Evolutionary conservation across 1,139 yeast species (phyloP).

Genomic region (Arxiozyma heterogenica): DNA sequence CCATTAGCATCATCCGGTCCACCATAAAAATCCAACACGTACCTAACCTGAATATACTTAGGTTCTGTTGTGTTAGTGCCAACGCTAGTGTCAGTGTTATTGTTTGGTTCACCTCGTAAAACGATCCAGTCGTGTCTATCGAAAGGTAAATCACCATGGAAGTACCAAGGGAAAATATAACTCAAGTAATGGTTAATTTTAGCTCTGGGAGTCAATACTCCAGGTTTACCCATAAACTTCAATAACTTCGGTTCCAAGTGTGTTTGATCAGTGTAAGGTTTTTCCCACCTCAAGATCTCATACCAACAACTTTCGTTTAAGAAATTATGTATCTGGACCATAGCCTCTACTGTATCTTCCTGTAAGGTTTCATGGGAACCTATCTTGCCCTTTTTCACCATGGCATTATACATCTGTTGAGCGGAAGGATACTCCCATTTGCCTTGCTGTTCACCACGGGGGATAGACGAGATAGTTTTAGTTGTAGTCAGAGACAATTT

Average conservation of each 20-base stretch:
- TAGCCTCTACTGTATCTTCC: constrained; percentile 90
- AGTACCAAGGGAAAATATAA: constrained; percentile 60
- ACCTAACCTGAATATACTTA: constrained; percentile 60
- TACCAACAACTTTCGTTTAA: constrained; percentile 97
- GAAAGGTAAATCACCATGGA: constrained; percentile 78
- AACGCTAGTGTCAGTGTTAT: constrained; percentile 27
- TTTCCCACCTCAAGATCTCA: constrained; percentile 89
- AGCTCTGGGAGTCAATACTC: constrained; percentile 85
- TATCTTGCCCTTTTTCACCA: constrained; percentile 80
- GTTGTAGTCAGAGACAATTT: constrained; percentile 67
- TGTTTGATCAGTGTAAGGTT: constrained; percentile 43
- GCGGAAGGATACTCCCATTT: constrained; percentile 99
- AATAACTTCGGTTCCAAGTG: constrained; percentile 63
- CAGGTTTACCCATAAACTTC: constrained; percentile 87
- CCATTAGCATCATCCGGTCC: constrained; percentile 87
- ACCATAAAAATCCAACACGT: constrained; percentile 93
- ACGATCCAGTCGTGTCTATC: constrained; percentile 99
- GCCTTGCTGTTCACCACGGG: constrained; percentile 66
- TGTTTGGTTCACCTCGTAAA: constrained; percentile 41
- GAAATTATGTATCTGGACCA: constrained; percentile 96
- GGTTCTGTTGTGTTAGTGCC: constrained; percentile 15
- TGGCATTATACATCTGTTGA: constrained; percentile 97
- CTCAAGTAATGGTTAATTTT: constrained; percentile 57
- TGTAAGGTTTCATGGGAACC: constrained; percentile 53
- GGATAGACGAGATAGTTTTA: constrained; percentile 76